These are phyloP conservation scores for Radiomyces spectabilis DNA, from an alignment of 192 early-diverging fungal genomes.

Conservation along the genomic window DNA sequence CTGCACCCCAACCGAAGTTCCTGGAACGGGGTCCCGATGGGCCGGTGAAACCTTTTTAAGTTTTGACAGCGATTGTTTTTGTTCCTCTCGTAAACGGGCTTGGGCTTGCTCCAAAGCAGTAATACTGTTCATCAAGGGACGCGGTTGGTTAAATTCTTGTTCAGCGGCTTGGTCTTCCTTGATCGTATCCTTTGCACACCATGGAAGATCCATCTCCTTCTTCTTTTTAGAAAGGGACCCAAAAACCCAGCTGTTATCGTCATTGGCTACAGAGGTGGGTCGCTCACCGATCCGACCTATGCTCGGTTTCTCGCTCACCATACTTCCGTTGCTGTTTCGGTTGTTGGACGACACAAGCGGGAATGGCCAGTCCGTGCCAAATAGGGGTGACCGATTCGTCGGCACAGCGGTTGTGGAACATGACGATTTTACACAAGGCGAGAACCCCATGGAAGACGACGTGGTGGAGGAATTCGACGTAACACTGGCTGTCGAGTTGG, in stretches of 20 bases:
- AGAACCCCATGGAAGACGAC: background rate
- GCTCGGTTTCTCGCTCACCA: background rate
- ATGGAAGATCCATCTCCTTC: conserved; percentile 10
- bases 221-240: background rate
- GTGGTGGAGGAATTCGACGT: background rate
- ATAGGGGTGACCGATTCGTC: background rate
- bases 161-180: too few relatives aligned
- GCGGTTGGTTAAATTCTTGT: too few relatives aligned
- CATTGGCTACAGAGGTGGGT: background rate
- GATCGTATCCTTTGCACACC: too few relatives aligned
- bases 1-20: too few relatives aligned
- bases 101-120: conserved; percentile 15
- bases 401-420: background rate
- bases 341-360: conserved; percentile 6
- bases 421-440: background rate
- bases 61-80: background rate
- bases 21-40: too few relatives aligned
- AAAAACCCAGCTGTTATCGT: background rate
- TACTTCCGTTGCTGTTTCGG: background rate
- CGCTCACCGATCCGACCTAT: background rate
- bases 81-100: conserved; percentile 5
- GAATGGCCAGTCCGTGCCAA: conserved; percentile 22
- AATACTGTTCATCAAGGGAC: too few relatives aligned
- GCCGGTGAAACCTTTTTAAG: too few relatives aligned
- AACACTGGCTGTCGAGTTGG: background rate